These are phyloP conservation scores for Warburgia ugandensis DNA, from an alignment of 164 flowering plant species.

Conservation along the genomic window DNA sequence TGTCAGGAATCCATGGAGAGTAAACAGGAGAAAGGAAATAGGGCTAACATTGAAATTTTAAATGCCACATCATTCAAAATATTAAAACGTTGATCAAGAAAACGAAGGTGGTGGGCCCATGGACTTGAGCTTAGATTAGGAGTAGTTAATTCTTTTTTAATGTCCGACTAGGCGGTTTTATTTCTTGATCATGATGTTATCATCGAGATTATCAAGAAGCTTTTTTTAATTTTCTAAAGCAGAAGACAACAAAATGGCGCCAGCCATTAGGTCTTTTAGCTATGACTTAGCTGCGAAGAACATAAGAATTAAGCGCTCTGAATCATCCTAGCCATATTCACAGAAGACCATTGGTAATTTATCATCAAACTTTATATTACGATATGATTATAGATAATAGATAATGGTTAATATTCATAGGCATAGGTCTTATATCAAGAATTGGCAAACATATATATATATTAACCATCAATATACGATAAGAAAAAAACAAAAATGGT, in stretches of 20 bases:
- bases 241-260: conserved; percentile 2
- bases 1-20: too few species aligned
- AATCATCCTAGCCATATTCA: conserved; percentile 4
- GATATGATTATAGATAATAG: background rate
- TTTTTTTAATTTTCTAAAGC: background rate
- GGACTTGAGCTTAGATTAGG: conserved; percentile 1
- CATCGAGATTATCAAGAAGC: conserved; percentile 6
- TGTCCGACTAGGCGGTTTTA: background rate
- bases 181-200: conserved; percentile 3
- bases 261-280: conserved; percentile 2
- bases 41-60: too few species aligned
- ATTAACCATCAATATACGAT: too few species aligned
- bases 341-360: background rate
- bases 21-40: too few species aligned
- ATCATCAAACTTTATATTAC: too few species aligned
- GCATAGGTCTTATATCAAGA: too few species aligned
- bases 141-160: background rate
- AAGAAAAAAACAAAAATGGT: background rate
- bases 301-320: background rate
- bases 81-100: background rate
- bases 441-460: too few species aligned
- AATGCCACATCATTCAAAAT: background rate
- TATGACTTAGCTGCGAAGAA: conserved; percentile 1
- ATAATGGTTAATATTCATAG: too few species aligned
- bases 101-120: background rate